Percentiles rank a stretch among this genome's conserved stretches.
Evolutionary conservation across 2,329 filamentous ascomycete genomes (phyloP).

Genomic region (Aspergillus fischeri): DNA sequence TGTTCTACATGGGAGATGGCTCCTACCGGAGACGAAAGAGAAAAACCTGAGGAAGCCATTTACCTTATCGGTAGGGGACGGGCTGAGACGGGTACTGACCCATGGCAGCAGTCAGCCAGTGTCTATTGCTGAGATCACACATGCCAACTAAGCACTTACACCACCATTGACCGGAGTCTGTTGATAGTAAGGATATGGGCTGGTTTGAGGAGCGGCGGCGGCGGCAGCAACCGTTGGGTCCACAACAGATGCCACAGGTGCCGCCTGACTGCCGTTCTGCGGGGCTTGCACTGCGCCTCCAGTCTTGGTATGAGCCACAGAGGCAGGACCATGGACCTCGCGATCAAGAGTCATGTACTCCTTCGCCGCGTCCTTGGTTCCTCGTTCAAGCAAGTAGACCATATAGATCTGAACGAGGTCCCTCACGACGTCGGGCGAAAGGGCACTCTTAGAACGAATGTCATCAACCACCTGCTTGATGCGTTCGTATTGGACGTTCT

Average conservation of each 20-base stretch:
- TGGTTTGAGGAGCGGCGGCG: slow-evolving; percentile 14
- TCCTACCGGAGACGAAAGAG: slow-evolving; percentile 8
- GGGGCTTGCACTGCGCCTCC: slow-evolving; percentile 21
- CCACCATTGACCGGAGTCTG: slow-evolving; percentile 27
- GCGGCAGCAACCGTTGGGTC: slow-evolving; percentile 3
- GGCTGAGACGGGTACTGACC: background rate
- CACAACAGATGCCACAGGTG: slow-evolving; percentile 11
- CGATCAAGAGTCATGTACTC: slow-evolving; percentile 79
- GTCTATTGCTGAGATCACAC: background rate
- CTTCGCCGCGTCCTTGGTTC: slow-evolving; percentile 77
- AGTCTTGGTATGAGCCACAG: slow-evolving; percentile 33
- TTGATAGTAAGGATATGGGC: slow-evolving; percentile 30
- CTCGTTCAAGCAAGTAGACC: slow-evolving; percentile 75
- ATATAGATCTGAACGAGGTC: slow-evolving; percentile 77
- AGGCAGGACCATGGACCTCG: slow-evolving; percentile 69
- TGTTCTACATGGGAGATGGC: slow-evolving; percentile 19
- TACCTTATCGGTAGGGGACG: slow-evolving; percentile 1
- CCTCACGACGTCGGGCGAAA: slow-evolving; percentile 65
- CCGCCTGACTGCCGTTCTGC: slow-evolving; percentile 16
- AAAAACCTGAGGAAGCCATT: slow-evolving; percentile 5
- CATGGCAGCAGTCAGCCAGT: background rate
- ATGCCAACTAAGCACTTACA: slow-evolving; percentile 9
- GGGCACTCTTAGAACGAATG: slow-evolving; percentile 66
- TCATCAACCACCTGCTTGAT: slow-evolving; percentile 77
- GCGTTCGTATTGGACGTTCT: slow-evolving; percentile 63